Evolutionary conservation across 1,284 basidiomycete species (phyloP).

Genomic region (Microbotryum silenes-acaulis): DNA sequence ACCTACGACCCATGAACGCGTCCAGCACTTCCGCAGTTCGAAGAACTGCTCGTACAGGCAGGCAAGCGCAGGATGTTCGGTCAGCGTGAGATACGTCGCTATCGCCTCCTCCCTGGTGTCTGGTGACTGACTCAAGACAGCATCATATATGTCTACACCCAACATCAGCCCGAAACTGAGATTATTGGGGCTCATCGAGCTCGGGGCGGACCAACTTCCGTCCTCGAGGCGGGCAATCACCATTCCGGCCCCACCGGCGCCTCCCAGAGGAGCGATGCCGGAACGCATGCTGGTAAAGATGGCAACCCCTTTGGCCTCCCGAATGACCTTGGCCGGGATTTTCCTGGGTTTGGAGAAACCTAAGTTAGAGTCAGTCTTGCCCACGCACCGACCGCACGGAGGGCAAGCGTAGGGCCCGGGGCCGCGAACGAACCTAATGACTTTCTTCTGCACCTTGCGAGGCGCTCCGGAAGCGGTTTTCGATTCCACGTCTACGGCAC

Average conservation of each 20-base stretch:
- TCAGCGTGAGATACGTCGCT: background rate
- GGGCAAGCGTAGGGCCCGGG: constrained; percentile 8
- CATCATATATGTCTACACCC: constrained; percentile 47
- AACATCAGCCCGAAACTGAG: constrained; percentile 44
- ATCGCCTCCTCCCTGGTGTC: background rate
- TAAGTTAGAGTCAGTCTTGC: constrained; percentile 35
- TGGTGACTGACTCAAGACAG: constrained; percentile 33
- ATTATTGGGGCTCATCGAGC: constrained; percentile 48
- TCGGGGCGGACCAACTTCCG: constrained; percentile 49
- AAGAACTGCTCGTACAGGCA: constrained; percentile 40
- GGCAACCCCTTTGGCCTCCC: constrained; percentile 41
- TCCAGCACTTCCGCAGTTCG: constrained; percentile 47
- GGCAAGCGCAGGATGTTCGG: background rate
- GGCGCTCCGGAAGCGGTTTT: constrained; percentile 30
- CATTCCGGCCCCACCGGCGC: constrained; percentile 47
- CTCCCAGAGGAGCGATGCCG: constrained; percentile 49
- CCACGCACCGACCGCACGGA: constrained; percentile 31
- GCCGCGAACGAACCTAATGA: constrained; percentile 33
- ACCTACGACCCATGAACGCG: constrained; percentile 40
- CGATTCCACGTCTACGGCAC: constrained; percentile 35
- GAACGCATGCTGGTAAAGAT: constrained; percentile 48
- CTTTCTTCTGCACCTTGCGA: constrained; percentile 13
- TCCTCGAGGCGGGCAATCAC: constrained; percentile 44
- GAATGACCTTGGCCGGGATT: constrained; percentile 48
- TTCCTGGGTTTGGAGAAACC: constrained; percentile 39